phyloP scores from a whole-genome alignment of 2,329 filamentous ascomycete species.

The Botrytis medusae region DNA sequence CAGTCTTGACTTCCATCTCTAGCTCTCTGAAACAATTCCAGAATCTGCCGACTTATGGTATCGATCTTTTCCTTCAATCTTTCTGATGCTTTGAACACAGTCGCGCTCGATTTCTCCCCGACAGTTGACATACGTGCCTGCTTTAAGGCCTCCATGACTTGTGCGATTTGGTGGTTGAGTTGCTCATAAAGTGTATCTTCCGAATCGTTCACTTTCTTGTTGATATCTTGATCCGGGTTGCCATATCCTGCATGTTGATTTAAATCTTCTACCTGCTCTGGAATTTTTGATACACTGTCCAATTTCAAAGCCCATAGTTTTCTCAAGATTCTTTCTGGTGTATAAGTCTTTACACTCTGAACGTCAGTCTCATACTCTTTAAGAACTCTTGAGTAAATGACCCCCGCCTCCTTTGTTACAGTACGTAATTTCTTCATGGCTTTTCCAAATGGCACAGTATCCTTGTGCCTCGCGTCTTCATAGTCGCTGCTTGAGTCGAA shows the following conservation, averaged over 20 bases:
- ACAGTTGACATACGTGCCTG: conserved; percentile 14
- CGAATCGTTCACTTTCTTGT: conserved; percentile 4
- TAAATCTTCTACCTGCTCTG: conserved; percentile 10
- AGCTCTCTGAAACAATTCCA: conserved; percentile 25
- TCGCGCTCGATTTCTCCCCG: conserved; percentile 10
- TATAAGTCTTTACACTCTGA: conserved; percentile 25
- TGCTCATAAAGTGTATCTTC: conserved; percentile 9
- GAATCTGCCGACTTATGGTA: conserved; percentile 25
- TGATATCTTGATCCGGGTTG: conserved; percentile 17
- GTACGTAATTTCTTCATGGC: conserved; percentile 24
- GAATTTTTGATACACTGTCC: conserved; percentile 1
- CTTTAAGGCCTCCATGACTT: conserved; percentile 21
- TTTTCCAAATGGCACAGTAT: conserved; percentile 19
- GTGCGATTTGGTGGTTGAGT: conserved; percentile 9
- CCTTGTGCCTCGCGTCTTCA: background rate
- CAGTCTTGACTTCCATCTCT: conserved; percentile 28
- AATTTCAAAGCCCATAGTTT: conserved; percentile 29
- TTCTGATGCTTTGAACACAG: conserved; percentile 21
- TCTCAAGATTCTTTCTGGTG: conserved; percentile 22
- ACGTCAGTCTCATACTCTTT: conserved; percentile 29
- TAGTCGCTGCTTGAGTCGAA: conserved; percentile 6
- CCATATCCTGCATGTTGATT: conserved; percentile 12
- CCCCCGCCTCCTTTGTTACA: conserved; percentile 28
- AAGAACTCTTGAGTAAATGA: conserved; percentile 31
- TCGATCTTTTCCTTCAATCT: conserved; percentile 29